phyloP scores from a whole-genome alignment of 2,329 filamentous ascomycete genomes.

The Alternaria novae-zelandiae region DNA sequence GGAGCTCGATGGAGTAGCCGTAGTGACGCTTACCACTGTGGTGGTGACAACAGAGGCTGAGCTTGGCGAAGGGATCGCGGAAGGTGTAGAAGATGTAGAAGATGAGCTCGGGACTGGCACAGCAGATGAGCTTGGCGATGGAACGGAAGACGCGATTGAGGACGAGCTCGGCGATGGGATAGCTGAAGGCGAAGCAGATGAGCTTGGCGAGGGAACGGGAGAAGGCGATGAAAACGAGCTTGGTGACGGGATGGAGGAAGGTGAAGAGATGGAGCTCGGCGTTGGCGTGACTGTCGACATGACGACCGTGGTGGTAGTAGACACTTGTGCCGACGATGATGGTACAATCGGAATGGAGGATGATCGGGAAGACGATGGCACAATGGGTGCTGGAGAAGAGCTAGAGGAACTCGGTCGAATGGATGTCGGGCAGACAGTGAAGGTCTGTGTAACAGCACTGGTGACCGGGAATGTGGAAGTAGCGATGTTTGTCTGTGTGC shows the following conservation, averaged over 20 bases:
- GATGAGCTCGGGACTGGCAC: not conserved
- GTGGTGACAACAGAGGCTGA: not conserved
- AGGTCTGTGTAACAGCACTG: not conserved
- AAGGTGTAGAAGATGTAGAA: not conserved
- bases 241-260: not conserved
- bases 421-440: conserved; percentile 6
- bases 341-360: not conserved
- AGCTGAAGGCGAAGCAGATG: not conserved
- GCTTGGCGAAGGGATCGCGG: not conserved
- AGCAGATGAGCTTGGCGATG: not conserved
- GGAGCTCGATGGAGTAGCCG: not conserved
- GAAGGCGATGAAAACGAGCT: not conserved
- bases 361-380: not conserved
- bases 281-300: not conserved
- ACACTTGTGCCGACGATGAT: not conserved
- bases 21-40: not conserved
- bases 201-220: not conserved
- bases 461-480: not conserved
- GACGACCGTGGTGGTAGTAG: not conserved
- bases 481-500: not conserved
- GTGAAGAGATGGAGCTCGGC: not conserved
- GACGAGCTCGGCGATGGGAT: not conserved
- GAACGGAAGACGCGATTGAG: not conserved
- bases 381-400: not conserved
- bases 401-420: not conserved